A percentile compares a stretch with the other conserved stretches of the same genome.
These are phyloP conservation scores for Apiospora marii DNA, from an alignment of 2,329 filamentous ascomycete species.

Conservation along the genomic window DNA sequence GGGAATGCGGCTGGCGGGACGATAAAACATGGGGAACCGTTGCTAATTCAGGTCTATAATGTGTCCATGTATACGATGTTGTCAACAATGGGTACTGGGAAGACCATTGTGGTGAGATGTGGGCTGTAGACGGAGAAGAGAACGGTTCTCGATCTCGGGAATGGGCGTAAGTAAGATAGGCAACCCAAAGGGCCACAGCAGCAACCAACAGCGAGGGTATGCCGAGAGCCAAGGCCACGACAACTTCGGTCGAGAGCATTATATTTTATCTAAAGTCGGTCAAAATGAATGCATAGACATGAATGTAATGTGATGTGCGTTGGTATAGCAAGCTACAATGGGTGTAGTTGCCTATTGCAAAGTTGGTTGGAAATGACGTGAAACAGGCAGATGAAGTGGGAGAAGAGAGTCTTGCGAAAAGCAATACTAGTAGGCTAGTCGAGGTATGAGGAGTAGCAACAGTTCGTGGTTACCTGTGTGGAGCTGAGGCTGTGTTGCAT, in stretches of 20 bases:
- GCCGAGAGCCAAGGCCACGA: background rate
- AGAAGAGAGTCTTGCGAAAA: no score
- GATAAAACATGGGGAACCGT: background rate
- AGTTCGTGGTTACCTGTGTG: no score
- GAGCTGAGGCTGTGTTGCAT: no score
- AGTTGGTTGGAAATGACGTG: no score
- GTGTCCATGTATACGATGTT: background rate
- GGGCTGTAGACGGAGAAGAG: background rate
- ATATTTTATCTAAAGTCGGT: background rate
- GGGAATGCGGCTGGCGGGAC: background rate
- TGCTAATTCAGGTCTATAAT: background rate
- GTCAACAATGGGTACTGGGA: background rate
- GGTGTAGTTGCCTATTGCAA: no score
- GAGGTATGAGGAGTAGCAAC: no score
- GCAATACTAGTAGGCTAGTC: no score
- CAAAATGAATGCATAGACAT: no score
- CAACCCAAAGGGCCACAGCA: background rate
- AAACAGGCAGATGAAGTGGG: no score
- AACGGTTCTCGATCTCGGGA: background rate
- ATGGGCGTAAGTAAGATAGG: background rate
- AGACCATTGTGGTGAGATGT: background rate
- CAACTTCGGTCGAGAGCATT: background rate
- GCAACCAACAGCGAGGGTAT: slow-evolving; percentile 1
- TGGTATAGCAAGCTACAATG: no score
- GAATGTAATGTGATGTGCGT: no score